phyloP scores from a whole-genome alignment of 805 yeast species.

The Kuraishia cidri region DNA sequence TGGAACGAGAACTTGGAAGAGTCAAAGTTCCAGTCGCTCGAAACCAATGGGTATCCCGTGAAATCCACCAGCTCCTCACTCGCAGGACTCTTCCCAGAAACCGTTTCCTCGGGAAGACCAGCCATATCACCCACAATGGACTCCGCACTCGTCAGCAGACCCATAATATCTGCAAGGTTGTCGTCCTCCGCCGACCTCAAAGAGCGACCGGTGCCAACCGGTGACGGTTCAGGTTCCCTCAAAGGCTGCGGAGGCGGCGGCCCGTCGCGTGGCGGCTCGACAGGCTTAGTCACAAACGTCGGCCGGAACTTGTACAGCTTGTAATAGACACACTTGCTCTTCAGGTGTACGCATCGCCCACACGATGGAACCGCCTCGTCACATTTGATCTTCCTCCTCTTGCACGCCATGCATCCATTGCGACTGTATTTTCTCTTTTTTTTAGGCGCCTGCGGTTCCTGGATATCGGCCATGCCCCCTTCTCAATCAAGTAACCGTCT shows the following conservation, averaged over 20 bases:
- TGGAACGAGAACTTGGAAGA: neutral
- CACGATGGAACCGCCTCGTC: slow-evolving; percentile 23
- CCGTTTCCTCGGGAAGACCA: too few relatives aligned
- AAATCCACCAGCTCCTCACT: neutral
- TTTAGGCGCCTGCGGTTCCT: too few relatives aligned
- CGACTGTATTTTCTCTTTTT: slow-evolving; percentile 21
- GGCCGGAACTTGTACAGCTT: slow-evolving; percentile 16
- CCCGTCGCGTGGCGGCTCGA: too few relatives aligned
- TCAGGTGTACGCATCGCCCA: slow-evolving; percentile 24
- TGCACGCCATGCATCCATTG: slow-evolving; percentile 31
- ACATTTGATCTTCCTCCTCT: slow-evolving; percentile 27
- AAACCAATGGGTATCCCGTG: neutral
- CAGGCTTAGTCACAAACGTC: too few relatives aligned
- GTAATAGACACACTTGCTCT: slow-evolving; percentile 23
- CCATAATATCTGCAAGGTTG: neutral
- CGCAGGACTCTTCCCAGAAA: neutral
- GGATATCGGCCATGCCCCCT: too few relatives aligned
- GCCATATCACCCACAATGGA: neutral
- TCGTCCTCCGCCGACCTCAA: neutral
- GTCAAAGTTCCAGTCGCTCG: slow-evolving; percentile 3
- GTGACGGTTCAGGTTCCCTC: too few relatives aligned
- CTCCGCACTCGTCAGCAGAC: neutral
- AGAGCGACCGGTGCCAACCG: too few relatives aligned
- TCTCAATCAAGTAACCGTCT: too few relatives aligned
- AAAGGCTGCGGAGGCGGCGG: too few relatives aligned